Percentiles rank a stretch among this genome's conserved stretches.
Evolutionary conservation across 306 rosid genomes (phyloP).

Genomic region (Datisca glomerata): DNA sequence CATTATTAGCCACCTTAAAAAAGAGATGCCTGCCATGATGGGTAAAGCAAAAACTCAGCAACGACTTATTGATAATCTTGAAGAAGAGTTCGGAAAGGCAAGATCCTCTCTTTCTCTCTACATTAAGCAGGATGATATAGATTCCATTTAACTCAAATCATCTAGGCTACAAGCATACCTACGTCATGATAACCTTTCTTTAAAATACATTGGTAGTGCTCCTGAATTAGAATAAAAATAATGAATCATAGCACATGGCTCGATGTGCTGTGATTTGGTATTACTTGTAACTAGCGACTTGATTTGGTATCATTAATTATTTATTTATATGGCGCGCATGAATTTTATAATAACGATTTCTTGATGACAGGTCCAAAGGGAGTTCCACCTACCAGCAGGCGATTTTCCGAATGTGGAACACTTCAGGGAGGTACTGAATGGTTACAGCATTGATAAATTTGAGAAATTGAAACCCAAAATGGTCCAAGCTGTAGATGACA

Average conservation of each 20-base stretch:
- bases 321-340: no score
- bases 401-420: slow-evolving; percentile 39
- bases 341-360: neutral
- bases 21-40: slow-evolving; percentile 46
- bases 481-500: slow-evolving; percentile 42
- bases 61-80: slow-evolving; percentile 36
- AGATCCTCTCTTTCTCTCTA: no score
- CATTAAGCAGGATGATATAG: no score
- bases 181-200: no score
- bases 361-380: slow-evolving; percentile 27
- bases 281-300: no score
- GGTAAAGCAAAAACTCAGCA: slow-evolving; percentile 37
- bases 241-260: no score
- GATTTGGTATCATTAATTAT: no score
- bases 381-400: slow-evolving; percentile 31
- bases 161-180: no score
- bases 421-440: slow-evolving; percentile 25
- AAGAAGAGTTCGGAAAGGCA: slow-evolving; percentile 41
- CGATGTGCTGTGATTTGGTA: no score
- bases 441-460: slow-evolving; percentile 32
- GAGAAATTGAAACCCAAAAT: slow-evolving; percentile 39
- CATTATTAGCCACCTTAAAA: slow-evolving; percentile 39
- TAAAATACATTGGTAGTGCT: no score
- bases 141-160: no score
- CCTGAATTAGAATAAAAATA: no score